Conservation (phyloP, 2,329 filamentous ascomycete genomes). For the Penicillium decumbens region DNA sequence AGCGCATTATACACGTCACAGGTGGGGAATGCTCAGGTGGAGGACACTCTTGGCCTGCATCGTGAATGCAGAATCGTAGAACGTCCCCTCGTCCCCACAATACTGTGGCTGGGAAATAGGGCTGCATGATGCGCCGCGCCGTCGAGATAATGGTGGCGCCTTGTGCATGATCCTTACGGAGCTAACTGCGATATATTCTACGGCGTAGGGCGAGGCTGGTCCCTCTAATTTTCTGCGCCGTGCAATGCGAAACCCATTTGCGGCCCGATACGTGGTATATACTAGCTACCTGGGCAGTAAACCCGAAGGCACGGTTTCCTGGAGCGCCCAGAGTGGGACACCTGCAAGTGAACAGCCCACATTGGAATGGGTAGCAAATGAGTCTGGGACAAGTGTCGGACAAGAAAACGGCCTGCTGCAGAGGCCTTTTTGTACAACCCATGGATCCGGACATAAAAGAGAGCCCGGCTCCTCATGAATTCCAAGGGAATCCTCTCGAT, state of each 20-base stretch:
- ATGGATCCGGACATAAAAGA: not conserved
- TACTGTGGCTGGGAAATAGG: conserved; percentile 15
- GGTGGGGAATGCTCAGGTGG: not conserved
- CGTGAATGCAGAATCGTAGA: conserved; percentile 12
- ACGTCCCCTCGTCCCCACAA: not conserved
- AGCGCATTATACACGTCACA: not conserved
- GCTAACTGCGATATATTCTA: not conserved
- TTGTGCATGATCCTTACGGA: not conserved
- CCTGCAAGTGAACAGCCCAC: conserved; percentile 11
- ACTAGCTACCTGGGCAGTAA: not conserved
- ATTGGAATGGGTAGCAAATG: conserved; percentile 13
- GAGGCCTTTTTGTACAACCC: not conserved
- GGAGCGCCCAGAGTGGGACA: not conserved
- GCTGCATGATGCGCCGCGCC: conserved; percentile 18
- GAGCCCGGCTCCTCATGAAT: not conserved
- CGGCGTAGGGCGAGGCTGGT: not conserved
- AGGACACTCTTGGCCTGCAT: conserved; percentile 16
- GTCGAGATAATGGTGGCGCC: not conserved
- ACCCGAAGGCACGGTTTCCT: not conserved
- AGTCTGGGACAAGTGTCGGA: conserved; percentile 18
- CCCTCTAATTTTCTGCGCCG: not conserved
- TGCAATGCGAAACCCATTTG: not conserved
- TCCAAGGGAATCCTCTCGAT: not conserved
- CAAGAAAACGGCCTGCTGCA: conserved; percentile 11
- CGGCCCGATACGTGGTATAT: not conserved